Conservation (phyloP, 495 filamentous ascomycete species). For the Hypoxylon fuscum region DNA sequence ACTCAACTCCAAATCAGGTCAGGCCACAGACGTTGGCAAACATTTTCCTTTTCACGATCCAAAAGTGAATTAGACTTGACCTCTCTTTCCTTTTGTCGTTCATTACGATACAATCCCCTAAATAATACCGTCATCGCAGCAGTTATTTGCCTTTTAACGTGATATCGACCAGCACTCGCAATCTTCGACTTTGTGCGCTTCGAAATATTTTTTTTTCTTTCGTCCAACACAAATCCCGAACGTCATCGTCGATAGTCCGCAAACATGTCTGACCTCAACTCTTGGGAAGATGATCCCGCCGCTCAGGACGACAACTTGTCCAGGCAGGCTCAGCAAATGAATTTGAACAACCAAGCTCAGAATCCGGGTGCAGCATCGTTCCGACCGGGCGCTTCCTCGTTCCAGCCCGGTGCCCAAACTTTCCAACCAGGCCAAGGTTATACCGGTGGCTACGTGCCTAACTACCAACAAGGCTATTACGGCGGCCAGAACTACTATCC, state of each 20-base stretch:
- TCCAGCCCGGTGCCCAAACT: conserved; percentile 77
- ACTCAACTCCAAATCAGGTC: conserved; percentile 23
- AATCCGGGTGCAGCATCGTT: conserved; percentile 60
- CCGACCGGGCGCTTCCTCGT: conserved; percentile 79
- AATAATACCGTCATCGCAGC: not conserved
- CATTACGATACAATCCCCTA: conserved; percentile 1
- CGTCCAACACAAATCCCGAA: not conserved
- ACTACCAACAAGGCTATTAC: conserved; percentile 61
- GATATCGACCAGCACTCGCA: conserved; percentile 10
- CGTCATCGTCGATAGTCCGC: conserved; percentile 44
- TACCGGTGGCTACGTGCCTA: conserved; percentile 55
- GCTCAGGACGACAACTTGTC: conserved; percentile 87
- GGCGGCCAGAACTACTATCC: conserved; percentile 61
- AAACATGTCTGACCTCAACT: conserved; percentile 89
- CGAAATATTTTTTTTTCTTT: not conserved
- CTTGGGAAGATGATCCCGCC: conserved; percentile 95
- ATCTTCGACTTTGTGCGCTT: not conserved
- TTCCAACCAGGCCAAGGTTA: conserved; percentile 81
- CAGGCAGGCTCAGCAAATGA: conserved; percentile 80
- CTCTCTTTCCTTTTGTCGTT: conserved; percentile 10
- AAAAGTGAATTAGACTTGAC: conserved; percentile 2
- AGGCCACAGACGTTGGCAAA: conserved; percentile 1
- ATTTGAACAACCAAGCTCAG: conserved; percentile 66
- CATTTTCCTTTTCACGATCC: not conserved
- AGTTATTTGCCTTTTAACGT: not conserved